Conservation (phyloP, 164 flowering plant genomes). For the Vitis rupestris region DNA sequence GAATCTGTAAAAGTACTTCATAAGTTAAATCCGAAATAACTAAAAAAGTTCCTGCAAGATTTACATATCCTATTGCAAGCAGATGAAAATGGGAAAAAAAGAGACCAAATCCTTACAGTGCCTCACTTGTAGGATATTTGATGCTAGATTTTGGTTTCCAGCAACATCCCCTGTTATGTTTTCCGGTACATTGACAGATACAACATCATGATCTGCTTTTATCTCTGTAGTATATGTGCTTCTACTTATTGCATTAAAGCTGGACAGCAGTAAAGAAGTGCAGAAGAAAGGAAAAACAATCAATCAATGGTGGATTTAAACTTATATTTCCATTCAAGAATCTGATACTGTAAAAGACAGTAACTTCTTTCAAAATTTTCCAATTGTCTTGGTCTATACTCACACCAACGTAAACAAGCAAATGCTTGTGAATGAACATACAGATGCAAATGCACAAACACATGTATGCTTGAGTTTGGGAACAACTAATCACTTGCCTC, state of each 20-base stretch:
- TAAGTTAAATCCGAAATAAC: background rate
- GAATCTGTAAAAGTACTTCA: conserved; percentile 53
- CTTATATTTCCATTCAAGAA: background rate
- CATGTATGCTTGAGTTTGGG: background rate
- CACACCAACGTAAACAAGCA: background rate
- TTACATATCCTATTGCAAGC: background rate
- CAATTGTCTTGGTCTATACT: background rate
- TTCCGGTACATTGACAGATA: conserved; percentile 74
- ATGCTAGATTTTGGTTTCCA: conserved; percentile 77
- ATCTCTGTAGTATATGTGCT: conserved; percentile 48
- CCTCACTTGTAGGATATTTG: conserved; percentile 73
- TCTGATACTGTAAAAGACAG: background rate
- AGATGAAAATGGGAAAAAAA: background rate
- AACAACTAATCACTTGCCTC: conserved; percentile 43
- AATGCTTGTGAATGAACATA: background rate
- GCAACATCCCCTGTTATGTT: conserved; percentile 83
- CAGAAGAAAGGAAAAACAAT: background rate
- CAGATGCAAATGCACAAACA: background rate
- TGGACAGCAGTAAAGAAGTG: conserved; percentile 25
- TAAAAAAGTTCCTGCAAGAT: background rate
- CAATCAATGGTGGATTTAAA: background rate
- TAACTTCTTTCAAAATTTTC: background rate
- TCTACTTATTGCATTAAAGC: conserved; percentile 63
- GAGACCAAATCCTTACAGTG: conserved; percentile 61
- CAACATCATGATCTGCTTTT: conserved; percentile 37